These are phyloP conservation scores for Tetradesmus lagerheimii DNA, from an alignment of 139 green algal species.

Conservation along the genomic window DNA sequence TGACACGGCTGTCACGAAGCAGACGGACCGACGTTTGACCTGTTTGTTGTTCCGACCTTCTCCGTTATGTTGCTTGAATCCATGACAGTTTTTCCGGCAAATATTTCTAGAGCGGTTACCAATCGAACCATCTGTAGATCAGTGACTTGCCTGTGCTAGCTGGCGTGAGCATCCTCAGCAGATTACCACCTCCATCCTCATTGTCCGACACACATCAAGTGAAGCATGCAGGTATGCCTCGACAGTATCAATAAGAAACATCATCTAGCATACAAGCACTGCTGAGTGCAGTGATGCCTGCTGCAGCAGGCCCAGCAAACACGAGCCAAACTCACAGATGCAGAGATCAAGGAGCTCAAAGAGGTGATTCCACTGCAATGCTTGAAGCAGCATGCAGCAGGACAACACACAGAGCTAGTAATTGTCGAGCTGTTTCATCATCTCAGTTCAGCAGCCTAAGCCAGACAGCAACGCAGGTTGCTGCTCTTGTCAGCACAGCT, in stretches of 20 bases:
- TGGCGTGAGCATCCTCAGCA: neutral
- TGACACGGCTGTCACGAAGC: neutral
- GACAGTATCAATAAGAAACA: neutral
- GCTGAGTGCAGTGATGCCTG: neutral
- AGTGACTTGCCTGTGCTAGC: too few species aligned
- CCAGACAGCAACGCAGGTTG: neutral
- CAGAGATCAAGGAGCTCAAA: conserved; percentile 37
- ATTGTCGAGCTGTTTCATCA: neutral
- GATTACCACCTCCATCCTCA: neutral
- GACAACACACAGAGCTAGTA: neutral
- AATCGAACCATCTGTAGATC: too few species aligned
- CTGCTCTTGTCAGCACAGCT: neutral
- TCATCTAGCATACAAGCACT: neutral
- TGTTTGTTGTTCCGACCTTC: too few species aligned
- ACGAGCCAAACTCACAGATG: neutral
- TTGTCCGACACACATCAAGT: neutral
- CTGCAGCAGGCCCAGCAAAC: conserved; percentile 2
- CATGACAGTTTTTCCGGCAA: too few species aligned
- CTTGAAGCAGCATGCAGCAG: neutral
- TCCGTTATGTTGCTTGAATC: too few species aligned
- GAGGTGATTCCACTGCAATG: neutral
- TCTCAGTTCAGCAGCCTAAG: neutral
- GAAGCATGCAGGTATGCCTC: neutral
- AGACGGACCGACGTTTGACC: neutral
- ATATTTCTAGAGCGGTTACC: too few species aligned